These are phyloP conservation scores for Raffaelea deltoideospora DNA, from an alignment of 2,329 filamentous ascomycete genomes.

Conservation along the genomic window DNA sequence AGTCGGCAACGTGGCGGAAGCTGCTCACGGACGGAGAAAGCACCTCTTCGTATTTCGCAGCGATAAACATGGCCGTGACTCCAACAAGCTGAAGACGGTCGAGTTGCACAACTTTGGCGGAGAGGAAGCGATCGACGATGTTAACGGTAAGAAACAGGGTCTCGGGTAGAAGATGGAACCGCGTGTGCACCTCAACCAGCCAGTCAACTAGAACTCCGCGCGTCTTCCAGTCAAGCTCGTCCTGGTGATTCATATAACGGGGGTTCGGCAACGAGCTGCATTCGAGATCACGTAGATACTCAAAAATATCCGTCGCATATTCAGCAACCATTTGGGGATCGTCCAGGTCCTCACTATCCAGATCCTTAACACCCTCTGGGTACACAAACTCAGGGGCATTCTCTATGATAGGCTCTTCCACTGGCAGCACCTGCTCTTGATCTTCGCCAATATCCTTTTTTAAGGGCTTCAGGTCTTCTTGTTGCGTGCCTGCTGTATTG, in stretches of 20 bases:
- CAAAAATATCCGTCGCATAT: conserved; percentile 94
- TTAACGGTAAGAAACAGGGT: conserved; percentile 95
- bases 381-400: conserved; percentile 12
- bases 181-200: conserved; percentile 95
- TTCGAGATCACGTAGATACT: conserved; percentile 84
- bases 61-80: conserved; percentile 98
- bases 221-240: conserved; percentile 96
- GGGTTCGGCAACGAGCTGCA: conserved; percentile 67
- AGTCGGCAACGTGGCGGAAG: conserved; percentile 92
- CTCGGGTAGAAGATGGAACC: conserved; percentile 89
- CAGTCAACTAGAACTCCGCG: conserved; percentile 94
- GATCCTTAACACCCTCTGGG: conserved; percentile 37
- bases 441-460: neutral
- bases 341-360: conserved; percentile 77
- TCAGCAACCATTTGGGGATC: conserved; percentile 97
- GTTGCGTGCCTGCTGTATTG: conserved; percentile 29
- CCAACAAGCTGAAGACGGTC: conserved; percentile 93
- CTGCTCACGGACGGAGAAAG: conserved; percentile 92
- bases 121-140: conserved; percentile 96
- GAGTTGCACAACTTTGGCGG: conserved; percentile 85
- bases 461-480: neutral
- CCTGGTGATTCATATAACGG: conserved; percentile 88
- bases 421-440: neutral
- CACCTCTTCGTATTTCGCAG: conserved; percentile 97
- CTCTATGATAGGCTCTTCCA: neutral